phyloP scores from a whole-genome alignment of 1,284 basidiomycete genomes.

The Meripilus lineatus region DNA sequence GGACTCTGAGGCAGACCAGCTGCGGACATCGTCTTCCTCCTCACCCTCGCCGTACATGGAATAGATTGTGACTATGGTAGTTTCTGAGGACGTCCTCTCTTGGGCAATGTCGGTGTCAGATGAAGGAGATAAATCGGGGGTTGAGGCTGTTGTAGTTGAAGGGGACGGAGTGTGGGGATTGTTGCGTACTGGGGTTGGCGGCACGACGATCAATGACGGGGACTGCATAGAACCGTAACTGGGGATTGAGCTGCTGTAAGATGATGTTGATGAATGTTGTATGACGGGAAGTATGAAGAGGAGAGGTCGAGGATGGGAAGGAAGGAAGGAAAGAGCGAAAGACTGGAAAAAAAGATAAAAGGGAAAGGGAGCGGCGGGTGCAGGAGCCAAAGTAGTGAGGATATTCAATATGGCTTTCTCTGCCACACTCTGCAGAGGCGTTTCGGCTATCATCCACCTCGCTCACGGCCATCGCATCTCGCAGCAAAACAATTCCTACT shows the following conservation, averaged over 20 bases:
- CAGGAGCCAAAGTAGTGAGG: no score
- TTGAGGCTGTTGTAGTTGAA: constrained; percentile 18
- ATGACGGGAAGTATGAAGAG: constrained; percentile 6
- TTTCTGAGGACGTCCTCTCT: constrained; percentile 45
- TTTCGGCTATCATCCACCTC: no score
- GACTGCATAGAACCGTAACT: constrained; percentile 43
- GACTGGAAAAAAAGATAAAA: not conserved
- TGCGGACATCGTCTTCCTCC: constrained; percentile 35
- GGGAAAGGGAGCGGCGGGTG: not conserved
- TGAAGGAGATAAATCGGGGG: constrained; percentile 25
- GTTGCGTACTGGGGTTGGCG: constrained; percentile 32
- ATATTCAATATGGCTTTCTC: no score
- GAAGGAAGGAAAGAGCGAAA: constrained; percentile 8
- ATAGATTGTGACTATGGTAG: constrained; percentile 73
- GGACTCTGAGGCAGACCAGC: constrained; percentile 34
- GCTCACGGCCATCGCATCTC: no score
- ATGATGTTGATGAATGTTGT: constrained; percentile 7
- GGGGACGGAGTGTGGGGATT: constrained; percentile 17
- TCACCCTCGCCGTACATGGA: constrained; percentile 64
- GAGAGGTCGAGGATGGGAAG: constrained; percentile 1
- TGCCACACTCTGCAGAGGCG: no score
- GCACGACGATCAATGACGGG: constrained; percentile 38
- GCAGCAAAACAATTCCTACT: no score
- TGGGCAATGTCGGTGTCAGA: constrained; percentile 22
- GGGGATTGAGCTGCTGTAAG: no score